Conservation (phyloP, 441 rosid genomes). For the Sinapis alba region DNA sequence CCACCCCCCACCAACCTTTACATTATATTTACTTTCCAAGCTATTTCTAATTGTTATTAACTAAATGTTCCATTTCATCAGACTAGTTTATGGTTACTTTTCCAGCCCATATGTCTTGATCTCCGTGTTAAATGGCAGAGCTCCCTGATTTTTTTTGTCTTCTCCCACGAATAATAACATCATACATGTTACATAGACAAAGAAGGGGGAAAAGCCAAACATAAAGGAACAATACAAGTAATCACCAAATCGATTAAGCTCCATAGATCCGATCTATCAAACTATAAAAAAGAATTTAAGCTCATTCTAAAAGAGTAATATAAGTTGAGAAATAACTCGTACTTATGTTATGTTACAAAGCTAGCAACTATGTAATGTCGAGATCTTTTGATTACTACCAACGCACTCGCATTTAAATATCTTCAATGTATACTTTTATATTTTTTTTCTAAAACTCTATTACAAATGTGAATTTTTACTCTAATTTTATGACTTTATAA, state of each 20-base stretch:
- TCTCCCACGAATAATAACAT: neutral
- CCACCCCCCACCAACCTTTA: neutral
- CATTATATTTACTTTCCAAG: neutral
- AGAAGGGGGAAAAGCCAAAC: neutral
- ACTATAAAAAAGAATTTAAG: neutral
- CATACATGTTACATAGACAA: neutral
- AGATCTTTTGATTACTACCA: neutral
- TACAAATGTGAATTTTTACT: too few species aligned
- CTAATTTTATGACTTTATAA: too few species aligned
- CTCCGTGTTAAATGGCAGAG: neutral
- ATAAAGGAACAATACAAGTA: neutral
- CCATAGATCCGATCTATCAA: constrained; percentile 1
- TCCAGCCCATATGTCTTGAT: neutral
- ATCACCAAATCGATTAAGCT: neutral
- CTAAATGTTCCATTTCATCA: neutral
- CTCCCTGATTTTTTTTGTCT: neutral
- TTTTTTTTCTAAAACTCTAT: too few species aligned
- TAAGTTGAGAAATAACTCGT: neutral
- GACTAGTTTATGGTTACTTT: neutral
- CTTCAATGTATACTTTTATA: too few species aligned
- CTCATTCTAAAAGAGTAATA: neutral
- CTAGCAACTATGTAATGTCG: neutral
- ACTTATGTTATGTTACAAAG: neutral
- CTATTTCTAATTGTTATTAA: neutral
- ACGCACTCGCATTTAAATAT: neutral